Base-by-base conservation (phyloP, 202 grass and related monocot species). In the Brachypodium distachyon region DNA sequence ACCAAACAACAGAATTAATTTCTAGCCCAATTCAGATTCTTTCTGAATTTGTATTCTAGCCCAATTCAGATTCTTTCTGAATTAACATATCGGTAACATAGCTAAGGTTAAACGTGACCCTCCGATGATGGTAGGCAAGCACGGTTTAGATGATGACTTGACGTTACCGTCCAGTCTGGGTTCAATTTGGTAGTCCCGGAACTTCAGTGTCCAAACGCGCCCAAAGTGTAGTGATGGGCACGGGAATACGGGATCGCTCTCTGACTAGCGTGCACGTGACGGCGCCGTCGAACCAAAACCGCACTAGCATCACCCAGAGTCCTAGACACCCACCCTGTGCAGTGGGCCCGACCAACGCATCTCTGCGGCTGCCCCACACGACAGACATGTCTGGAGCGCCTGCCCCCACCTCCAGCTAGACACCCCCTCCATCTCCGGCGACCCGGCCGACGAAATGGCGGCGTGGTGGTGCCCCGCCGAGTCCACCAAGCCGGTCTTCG, bases 401-500 rank as follows among this genome's bases (percentile, higher is more conserved):
- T 43, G 56, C 67, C 84, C 73, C 85, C 73, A 42, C 73, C 40
- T 31, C 49, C 1, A 39, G 5, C 28, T 79, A 80, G n/a, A n/a
- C n/a, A 79, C 41, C 49, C 32, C 13, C 58, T 41, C 65, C 42
- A 25, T 41, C 44, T 67, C 82, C 81, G 69, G 81, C 54, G 70
- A 48, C 61, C 36, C n/a, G 14, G 46, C 54, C 62, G 55, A 62
- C 46, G 76, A 18, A 76, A 88, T 88, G 86, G 76, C 81, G 70
- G 54, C 70, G 46, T 71, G 54, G 46, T 71, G 54, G 39, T 88
- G 76, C 56, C 41, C 76, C n/a, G 81, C 62, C 54, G 86, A 80
- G 14, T 84, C 70, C 34, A 67, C 84, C 31, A 92, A 87, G 55
- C 81, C 91, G 9, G 27, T 92, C 9, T 95, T 98, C 76, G 62